Conservation (phyloP, 176 grass and related monocot species). For the Hordeum marinum region DNA sequence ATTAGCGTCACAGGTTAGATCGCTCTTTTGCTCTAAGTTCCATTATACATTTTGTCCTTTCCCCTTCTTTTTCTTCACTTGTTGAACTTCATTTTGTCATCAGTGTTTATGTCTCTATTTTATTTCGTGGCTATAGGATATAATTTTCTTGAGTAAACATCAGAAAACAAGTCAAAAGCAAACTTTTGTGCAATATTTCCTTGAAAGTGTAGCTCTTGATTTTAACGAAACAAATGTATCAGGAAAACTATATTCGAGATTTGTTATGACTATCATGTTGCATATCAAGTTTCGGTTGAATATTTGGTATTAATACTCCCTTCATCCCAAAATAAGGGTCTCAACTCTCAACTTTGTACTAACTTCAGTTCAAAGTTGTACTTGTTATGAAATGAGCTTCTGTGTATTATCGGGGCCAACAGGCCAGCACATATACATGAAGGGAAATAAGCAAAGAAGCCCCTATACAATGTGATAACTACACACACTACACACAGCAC, state of each 20-base stretch:
- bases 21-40: conserved; percentile 24
- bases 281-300: conserved; percentile 4
- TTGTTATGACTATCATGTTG: not conserved
- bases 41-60: not conserved
- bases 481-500: no score
- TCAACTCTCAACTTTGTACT: no score
- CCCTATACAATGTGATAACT: no score
- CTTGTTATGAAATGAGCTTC: no score
- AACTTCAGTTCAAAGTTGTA: no score
- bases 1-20: conserved; percentile 90
- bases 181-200: not conserved
- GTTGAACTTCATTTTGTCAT: not conserved
- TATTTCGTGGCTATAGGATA: not conserved
- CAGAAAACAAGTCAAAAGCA: not conserved
- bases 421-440: no score
- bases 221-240: not conserved
- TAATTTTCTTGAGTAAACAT: not conserved
- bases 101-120: not conserved
- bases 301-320: not conserved
- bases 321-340: no score
- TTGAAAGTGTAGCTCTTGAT: not conserved
- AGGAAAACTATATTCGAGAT: not conserved
- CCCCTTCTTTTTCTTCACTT: not conserved
- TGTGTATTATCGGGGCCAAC: no score
- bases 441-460: no score